These are phyloP conservation scores for Penicillium glabrum DNA, from an alignment of 2,329 filamentous ascomycete species.

Conservation along the genomic window DNA sequence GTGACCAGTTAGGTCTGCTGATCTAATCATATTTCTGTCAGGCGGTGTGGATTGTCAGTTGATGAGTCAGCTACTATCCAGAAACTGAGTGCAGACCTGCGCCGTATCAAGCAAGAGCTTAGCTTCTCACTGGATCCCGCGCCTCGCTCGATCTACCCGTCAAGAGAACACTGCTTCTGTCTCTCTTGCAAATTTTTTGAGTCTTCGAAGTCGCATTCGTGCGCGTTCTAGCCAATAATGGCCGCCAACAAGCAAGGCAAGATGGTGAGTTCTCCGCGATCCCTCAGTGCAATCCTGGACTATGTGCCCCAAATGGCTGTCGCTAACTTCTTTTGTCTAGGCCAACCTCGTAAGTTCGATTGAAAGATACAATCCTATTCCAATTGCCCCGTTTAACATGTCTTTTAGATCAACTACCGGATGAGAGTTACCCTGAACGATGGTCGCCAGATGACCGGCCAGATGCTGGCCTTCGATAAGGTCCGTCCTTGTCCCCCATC, in stretches of 20 bases:
- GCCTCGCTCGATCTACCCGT: slow-evolving; percentile 13
- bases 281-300: slow-evolving; percentile 10
- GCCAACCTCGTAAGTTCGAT: slow-evolving; percentile 61
- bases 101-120: slow-evolving; percentile 8
- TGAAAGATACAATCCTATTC: not conserved
- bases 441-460: slow-evolving; percentile 91
- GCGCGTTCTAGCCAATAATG: slow-evolving; percentile 47
- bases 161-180: slow-evolving; percentile 23
- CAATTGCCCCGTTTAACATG: slow-evolving; percentile 49
- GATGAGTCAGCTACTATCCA: slow-evolving; percentile 16
- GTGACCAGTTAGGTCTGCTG: not conserved
- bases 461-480: slow-evolving; percentile 99
- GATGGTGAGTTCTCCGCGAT: slow-evolving; percentile 67
- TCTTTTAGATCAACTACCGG: slow-evolving; percentile 88
- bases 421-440: slow-evolving; percentile 97
- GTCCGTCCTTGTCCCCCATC: slow-evolving; percentile 46
- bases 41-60: not conserved
- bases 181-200: slow-evolving; percentile 31
- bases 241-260: slow-evolving; percentile 92
- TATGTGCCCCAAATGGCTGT: slow-evolving; percentile 52
- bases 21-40: not conserved
- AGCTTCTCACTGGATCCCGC: slow-evolving; percentile 22
- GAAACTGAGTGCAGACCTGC: slow-evolving; percentile 12
- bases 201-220: slow-evolving; percentile 46
- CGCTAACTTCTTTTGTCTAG: slow-evolving; percentile 44